A percentile compares a stretch with the other conserved stretches of the same genome.
Conservation (phyloP, 2,329 filamentous ascomycete species). For the Raffaelea arxii region DNA sequence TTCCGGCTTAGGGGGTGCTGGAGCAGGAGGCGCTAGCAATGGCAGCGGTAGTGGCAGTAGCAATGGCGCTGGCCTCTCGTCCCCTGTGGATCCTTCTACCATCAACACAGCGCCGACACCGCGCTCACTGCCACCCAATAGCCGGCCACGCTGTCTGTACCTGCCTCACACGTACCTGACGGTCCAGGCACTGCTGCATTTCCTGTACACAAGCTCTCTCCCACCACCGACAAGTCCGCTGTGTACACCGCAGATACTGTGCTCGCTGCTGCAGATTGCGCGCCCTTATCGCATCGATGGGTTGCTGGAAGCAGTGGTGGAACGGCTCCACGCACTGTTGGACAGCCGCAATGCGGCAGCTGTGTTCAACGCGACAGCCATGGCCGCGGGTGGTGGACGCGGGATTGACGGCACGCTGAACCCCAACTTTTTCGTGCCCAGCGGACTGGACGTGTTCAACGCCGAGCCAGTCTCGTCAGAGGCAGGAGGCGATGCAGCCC, state of each 20-base stretch:
- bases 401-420: constrained; percentile 61
- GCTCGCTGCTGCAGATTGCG: constrained; percentile 86
- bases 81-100: constrained; percentile 31
- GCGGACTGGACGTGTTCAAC: constrained; percentile 33
- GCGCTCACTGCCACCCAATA: constrained; percentile 45
- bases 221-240: constrained; percentile 66
- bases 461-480: constrained; percentile 11
- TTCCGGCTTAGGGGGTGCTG: no score
- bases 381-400: constrained; percentile 89
- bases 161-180: constrained; percentile 88
- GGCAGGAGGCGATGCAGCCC: not conserved
- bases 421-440: constrained; percentile 51
- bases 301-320: constrained; percentile 82
- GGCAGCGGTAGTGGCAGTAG: no score
- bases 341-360: constrained; percentile 92
- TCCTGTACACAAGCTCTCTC: constrained; percentile 84
- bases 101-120: constrained; percentile 50
- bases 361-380: constrained; percentile 95
- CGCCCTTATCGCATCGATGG: constrained; percentile 91
- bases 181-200: constrained; percentile 82
- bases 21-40: no score
- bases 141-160: constrained; percentile 77
- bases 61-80: constrained; percentile 17
- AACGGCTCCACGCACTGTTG: constrained; percentile 77
- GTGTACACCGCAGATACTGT: constrained; percentile 90